phyloP scores from a whole-genome alignment of 441 rosid species.

The Kokia cookei region DNA sequence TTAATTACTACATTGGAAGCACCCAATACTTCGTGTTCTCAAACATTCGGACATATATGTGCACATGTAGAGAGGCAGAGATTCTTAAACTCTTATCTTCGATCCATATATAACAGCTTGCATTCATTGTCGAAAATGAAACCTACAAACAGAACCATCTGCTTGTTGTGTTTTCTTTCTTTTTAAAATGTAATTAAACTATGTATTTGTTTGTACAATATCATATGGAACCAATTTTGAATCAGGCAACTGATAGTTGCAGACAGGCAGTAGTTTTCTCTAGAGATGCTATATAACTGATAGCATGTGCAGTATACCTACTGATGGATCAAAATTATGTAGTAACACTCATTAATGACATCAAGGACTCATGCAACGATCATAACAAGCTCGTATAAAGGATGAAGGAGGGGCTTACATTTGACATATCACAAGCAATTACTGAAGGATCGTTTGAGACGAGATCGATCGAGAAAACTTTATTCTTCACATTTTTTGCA shows the following conservation, averaged over 20 bases:
- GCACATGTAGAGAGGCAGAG: background rate
- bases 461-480: constrained; percentile 86
- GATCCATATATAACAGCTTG: background rate
- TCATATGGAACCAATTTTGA: background rate
- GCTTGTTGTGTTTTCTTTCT: background rate
- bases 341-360: background rate
- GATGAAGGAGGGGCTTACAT: constrained; percentile 31
- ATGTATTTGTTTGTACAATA: too few relatives aligned
- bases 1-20: background rate
- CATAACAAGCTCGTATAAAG: background rate
- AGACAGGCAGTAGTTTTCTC: background rate
- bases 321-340: background rate
- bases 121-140: background rate
- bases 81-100: background rate
- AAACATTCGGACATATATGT: background rate
- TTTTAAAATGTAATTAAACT: background rate
- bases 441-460: constrained; percentile 76
- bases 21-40: background rate
- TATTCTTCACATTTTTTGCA: constrained; percentile 74
- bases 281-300: background rate
- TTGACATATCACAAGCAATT: constrained; percentile 85
- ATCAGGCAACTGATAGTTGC: background rate
- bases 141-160: background rate
- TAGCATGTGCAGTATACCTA: background rate
- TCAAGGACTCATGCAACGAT: background rate